phyloP scores from a whole-genome alignment of 805 yeast species.

The Ogataea methylovora region DNA sequence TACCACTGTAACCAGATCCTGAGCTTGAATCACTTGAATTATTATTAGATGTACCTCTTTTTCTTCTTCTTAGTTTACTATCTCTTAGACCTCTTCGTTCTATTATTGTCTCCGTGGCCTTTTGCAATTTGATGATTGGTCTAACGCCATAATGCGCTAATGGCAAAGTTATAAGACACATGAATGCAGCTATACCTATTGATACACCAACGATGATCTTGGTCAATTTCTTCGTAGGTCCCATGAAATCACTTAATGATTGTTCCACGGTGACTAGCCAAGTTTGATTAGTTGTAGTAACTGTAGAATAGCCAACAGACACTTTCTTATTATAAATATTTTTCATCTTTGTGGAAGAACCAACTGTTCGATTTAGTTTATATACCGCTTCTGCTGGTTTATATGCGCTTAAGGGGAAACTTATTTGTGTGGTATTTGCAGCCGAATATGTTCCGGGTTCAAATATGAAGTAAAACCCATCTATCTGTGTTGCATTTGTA shows the following conservation, averaged over 20 bases:
- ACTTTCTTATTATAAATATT: conserved; percentile 31
- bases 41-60: conserved; percentile 4
- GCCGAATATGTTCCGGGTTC: conserved; percentile 20
- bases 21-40: too few species aligned
- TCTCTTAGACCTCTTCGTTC: conserved; percentile 27
- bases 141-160: conserved; percentile 77
- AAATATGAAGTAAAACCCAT: conserved; percentile 35
- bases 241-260: conserved; percentile 45
- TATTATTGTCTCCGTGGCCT: conserved; percentile 72
- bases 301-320: conserved; percentile 51
- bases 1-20: conserved; percentile 5
- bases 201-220: conserved; percentile 73
- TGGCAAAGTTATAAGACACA: conserved; percentile 73
- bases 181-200: conserved; percentile 66
- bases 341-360: conserved; percentile 31
- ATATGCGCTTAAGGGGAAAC: conserved; percentile 8
- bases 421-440: neutral
- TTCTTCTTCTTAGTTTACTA: conserved; percentile 6
- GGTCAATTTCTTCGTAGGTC: conserved; percentile 52
- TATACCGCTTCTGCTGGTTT: conserved; percentile 18
- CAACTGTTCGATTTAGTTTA: conserved; percentile 22
- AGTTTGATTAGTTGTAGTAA: conserved; percentile 32
- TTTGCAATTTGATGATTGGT: conserved; percentile 72
- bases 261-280: conserved; percentile 82
- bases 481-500: conserved; percentile 16